Evolutionary conservation across 176 grass and related monocot species (phyloP), one percentile per base, ranked within the genome.

Genomic region (Raddia distichophylla): DNA sequence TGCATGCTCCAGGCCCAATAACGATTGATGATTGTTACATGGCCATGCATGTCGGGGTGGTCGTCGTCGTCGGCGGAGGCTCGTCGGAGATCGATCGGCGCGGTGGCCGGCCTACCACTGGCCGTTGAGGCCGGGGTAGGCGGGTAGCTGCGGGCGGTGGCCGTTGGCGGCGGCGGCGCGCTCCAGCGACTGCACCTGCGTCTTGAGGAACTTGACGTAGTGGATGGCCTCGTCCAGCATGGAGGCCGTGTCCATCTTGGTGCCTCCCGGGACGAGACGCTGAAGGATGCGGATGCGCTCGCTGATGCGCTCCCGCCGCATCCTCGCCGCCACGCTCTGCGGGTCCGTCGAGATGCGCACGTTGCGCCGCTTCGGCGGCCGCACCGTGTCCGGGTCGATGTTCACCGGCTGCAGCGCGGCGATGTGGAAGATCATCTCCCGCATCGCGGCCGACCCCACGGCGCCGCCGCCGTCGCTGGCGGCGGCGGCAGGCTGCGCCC

Each of bases 171-270:
- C 90, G 0, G 89, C 91, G 5, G 87, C 90, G 50, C 70, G 88
- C 83, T 98, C 90, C 27, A 98, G 90, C 6, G 90, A 89, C 84
- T 91, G 95, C 76, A 98, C 83, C 81, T 98, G 92, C 60, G 86
- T 91, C 88, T 98, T 98, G 78, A 98, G 84, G 86, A 95, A 98
- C 88, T 93, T 95, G 74, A 98, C 92, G 86, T 98, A 98, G 80
- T 98, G 88, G 82, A 98, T 95, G 52, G 95, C 92, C 86, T 98
- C 95, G 72, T 98, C 95, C 7, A 98, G 87, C 95, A 98, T 98
- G 34, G 95, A 98, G 3, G 95, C 95, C 0, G 95, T 98, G 83
- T 98, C 95, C 95, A 98, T 98, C 90, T 95, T 98, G 53, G 92
- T 98, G 7, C 95, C 95, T 0, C 95, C 95, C 5, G 95, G 95